phyloP scores from a whole-genome alignment of 176 grass and related monocot genomes.

The Ampelocalamus luodianensis region DNA sequence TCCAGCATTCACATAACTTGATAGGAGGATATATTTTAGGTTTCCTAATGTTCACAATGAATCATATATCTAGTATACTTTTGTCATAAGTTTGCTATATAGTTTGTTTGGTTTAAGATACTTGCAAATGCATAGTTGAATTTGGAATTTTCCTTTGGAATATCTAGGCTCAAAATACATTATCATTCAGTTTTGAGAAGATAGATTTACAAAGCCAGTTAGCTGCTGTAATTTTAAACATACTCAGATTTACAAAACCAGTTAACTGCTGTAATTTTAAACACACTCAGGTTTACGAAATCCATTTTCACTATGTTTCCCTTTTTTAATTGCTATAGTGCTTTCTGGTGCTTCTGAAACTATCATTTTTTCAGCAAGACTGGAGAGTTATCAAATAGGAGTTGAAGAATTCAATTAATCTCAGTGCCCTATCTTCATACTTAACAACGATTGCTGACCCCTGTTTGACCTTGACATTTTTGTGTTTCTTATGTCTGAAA shows the following conservation, averaged over 20 bases:
- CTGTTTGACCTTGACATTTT: slow-evolving; percentile 29
- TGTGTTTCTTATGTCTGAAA: slow-evolving; percentile 20
- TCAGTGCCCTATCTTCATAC: neutral
- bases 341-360: neutral
- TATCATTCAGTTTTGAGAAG: neutral
- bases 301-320: neutral
- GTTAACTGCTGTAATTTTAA: neutral
- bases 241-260: slow-evolving; percentile 11
- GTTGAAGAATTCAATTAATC: neutral
- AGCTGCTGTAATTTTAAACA: neutral
- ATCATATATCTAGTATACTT: neutral
- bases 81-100: slow-evolving; percentile 12
- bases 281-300: neutral
- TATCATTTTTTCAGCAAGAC: neutral
- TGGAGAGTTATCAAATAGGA: slow-evolving; percentile 24
- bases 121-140: neutral
- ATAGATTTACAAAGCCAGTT: slow-evolving; percentile 24
- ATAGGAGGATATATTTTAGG: neutral
- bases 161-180: slow-evolving; percentile 11
- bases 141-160: neutral
- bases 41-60: neutral
- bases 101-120: neutral
- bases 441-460: neutral
- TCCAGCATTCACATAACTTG: slow-evolving; percentile 7
- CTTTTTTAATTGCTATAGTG: neutral